phyloP scores from a whole-genome alignment of 306 rosid species.

The Glycine latifolia region DNA sequence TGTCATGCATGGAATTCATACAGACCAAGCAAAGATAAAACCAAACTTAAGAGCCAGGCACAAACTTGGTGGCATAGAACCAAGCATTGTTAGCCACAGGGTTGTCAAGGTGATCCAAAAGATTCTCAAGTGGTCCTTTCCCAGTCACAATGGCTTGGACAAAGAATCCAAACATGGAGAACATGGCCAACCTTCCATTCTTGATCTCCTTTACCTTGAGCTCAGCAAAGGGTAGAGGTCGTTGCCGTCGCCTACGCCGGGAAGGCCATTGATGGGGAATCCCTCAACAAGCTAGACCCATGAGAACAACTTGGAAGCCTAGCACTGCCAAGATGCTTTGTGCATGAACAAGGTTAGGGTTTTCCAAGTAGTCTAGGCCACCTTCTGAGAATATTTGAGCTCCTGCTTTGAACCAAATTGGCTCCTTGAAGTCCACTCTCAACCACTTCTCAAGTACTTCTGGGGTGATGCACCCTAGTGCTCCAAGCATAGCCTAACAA shows the following conservation, averaged over 20 bases:
- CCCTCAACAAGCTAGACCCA: slow-evolving; percentile 97
- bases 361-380: slow-evolving; percentile 85
- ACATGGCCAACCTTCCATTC: slow-evolving; percentile 54
- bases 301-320: slow-evolving; percentile 82
- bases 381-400: slow-evolving; percentile 90
- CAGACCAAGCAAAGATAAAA: not conserved
- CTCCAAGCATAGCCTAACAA: slow-evolving; percentile 90
- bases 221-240: slow-evolving; percentile 92
- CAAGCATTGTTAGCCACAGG: slow-evolving; percentile 96
- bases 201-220: slow-evolving; percentile 85
- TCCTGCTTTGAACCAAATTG: slow-evolving; percentile 97
- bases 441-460: slow-evolving; percentile 77
- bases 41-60: slow-evolving; percentile 68
- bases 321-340: slow-evolving; percentile 89
- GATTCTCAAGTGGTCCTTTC: slow-evolving; percentile 87
- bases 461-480: slow-evolving; percentile 90
- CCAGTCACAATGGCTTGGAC: slow-evolving; percentile 97
- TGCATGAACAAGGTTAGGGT: slow-evolving; percentile 92
- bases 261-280: slow-evolving; percentile 83
- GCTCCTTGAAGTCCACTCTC: slow-evolving; percentile 82
- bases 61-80: slow-evolving; percentile 93
- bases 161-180: slow-evolving; percentile 91
- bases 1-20: not conserved
- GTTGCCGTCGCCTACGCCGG: slow-evolving; percentile 85
- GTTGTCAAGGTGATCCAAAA: slow-evolving; percentile 83